phyloP scores from a whole-genome alignment of 352 stramenopile species.

The Globisporangium rhizosaccharum region DNA sequence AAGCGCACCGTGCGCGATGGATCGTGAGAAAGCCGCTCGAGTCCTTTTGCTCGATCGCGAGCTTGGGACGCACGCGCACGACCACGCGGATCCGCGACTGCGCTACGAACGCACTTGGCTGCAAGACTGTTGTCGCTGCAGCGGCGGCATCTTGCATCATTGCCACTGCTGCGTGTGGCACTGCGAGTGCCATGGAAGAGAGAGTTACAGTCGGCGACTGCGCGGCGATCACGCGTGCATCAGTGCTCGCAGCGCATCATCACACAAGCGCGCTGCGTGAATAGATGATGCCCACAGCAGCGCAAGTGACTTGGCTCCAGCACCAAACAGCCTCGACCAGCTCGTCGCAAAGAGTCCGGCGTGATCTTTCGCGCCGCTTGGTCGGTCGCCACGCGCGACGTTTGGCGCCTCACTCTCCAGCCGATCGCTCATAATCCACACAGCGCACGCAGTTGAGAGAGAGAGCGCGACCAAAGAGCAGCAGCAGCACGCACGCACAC shows the following conservation, averaged over 20 bases:
- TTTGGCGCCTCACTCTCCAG: conserved; percentile 31
- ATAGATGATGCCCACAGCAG: too few relatives aligned
- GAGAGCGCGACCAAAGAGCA: neutral
- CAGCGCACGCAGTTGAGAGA: too few relatives aligned
- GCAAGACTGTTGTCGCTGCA: neutral
- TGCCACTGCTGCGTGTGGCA: neutral
- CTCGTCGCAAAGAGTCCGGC: too few relatives aligned
- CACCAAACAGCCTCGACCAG: too few relatives aligned
- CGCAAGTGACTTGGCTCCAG: too few relatives aligned
- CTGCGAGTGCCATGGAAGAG: neutral
- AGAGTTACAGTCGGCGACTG: too few relatives aligned
- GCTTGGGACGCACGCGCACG: conserved; percentile 37
- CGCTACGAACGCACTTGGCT: conserved; percentile 2
- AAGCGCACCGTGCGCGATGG: conserved; percentile 15
- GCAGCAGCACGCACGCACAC: neutral
- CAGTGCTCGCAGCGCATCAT: too few relatives aligned
- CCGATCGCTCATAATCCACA: neutral
- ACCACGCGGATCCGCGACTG: conserved; percentile 39
- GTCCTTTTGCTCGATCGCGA: conserved; percentile 34
- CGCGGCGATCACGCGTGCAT: too few relatives aligned
- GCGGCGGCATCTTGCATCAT: neutral
- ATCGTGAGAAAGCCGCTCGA: conserved; percentile 26
- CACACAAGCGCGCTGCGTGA: too few relatives aligned
- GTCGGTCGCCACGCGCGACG: conserved; percentile 29
- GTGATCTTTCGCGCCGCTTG: conserved; percentile 20